Conservation (phyloP, 768 basidiomycete species). For the Tylopilus plumbeoviolaceoides region DNA sequence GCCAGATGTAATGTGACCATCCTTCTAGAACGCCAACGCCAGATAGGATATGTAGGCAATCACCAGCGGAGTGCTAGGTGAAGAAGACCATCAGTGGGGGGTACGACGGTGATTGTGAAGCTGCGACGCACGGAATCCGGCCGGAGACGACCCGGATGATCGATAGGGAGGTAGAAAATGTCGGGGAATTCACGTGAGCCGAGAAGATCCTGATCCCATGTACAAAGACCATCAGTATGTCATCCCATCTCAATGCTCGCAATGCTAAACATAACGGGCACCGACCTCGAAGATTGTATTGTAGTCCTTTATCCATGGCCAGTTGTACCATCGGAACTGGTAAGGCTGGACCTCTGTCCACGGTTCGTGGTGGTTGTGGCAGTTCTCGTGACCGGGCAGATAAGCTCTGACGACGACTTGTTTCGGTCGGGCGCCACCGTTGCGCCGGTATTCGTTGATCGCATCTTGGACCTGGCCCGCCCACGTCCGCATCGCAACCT, state of each 20-base stretch:
- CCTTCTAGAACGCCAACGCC: conserved; percentile 48
- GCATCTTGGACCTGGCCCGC: conserved; percentile 46
- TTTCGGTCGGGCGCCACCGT: conserved; percentile 27
- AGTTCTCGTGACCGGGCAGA: conserved; percentile 62
- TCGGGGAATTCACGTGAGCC: conserved; percentile 43
- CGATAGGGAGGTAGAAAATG: conserved; percentile 57
- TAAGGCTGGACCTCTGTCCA: conserved; percentile 44
- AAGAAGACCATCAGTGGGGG: not conserved
- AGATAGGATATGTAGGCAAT: conserved; percentile 46
- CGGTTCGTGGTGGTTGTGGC: conserved; percentile 46
- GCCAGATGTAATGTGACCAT: conserved; percentile 51
- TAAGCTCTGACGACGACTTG: conserved; percentile 59
- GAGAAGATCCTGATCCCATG: conserved; percentile 37
- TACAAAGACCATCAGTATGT: conserved; percentile 1
- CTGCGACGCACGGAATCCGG: conserved; percentile 55
- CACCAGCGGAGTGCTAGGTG: conserved; percentile 38
- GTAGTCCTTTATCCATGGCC: conserved; percentile 55
- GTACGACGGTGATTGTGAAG: not conserved
- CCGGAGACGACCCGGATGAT: conserved; percentile 55
- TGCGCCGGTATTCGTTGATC: conserved; percentile 33
- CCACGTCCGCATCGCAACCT: conserved; percentile 54
- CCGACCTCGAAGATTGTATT: conserved; percentile 58
- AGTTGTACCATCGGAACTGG: conserved; percentile 55
- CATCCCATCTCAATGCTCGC: not conserved
- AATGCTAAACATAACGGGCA: not conserved